phyloP scores from a whole-genome alignment of 176 grass and related monocot genomes.

The Elymus sibiricus region DNA sequence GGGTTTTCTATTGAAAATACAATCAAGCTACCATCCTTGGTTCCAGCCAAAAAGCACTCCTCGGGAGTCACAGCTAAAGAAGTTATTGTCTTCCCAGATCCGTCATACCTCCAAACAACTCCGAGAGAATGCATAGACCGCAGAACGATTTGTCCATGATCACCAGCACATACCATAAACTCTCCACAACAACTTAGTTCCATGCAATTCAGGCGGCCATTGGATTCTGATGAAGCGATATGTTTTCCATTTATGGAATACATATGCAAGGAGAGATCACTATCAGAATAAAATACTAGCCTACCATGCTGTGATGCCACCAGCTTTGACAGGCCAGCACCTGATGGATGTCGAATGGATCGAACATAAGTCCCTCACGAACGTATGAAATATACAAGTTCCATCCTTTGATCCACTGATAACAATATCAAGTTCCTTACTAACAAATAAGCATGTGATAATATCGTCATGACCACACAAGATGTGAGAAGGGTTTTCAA shows the following conservation, averaged over 20 bases:
- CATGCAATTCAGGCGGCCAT: conserved; percentile 86
- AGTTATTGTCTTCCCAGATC: conserved; percentile 81
- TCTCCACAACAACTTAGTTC: conserved; percentile 88
- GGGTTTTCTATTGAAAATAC: conserved; percentile 87
- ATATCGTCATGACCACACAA: conserved; percentile 97
- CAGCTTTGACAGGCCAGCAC: conserved; percentile 67
- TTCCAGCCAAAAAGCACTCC: conserved; percentile 91
- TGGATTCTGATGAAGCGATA: conserved; percentile 74
- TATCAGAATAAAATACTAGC: conserved; percentile 83
- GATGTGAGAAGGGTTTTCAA: conserved; percentile 84
- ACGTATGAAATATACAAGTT: conserved; percentile 96
- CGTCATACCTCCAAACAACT: conserved; percentile 79
- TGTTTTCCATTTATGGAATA: conserved; percentile 95
- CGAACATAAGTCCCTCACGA: conserved; percentile 74
- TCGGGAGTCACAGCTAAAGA: conserved; percentile 81
- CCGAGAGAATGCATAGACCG: conserved; percentile 91
- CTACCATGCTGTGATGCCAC: conserved; percentile 81
- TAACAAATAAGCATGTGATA: conserved; percentile 96
- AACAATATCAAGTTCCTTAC: conserved; percentile 86
- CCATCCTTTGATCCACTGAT: conserved; percentile 98
- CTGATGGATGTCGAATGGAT: conserved; percentile 77
- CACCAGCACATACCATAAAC: conserved; percentile 82
- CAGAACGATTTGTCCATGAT: conserved; percentile 82
- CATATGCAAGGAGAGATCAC: conserved; percentile 81
- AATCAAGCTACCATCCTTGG: conserved; percentile 82